Evolutionary conservation across 768 basidiomycete genomes (phyloP).

Genomic region (Harrya chromipes): DNA sequence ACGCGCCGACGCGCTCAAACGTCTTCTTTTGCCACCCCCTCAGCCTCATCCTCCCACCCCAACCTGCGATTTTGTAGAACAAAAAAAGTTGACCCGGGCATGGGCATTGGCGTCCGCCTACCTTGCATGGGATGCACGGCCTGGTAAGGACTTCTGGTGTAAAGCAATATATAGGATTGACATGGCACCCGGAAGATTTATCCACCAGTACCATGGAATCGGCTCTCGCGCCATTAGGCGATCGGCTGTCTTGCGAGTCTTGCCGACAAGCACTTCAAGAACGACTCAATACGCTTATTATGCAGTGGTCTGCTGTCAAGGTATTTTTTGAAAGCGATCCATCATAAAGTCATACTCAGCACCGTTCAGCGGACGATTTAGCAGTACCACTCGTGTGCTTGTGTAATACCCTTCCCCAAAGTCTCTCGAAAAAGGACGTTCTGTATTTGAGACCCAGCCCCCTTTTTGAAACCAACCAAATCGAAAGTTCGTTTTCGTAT

Average conservation of each 20-base stretch:
- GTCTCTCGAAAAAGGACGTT: background rate
- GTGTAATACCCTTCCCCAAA: constrained; percentile 4
- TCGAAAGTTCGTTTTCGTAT: background rate
- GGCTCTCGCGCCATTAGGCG: constrained; percentile 64
- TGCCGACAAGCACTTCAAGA: constrained; percentile 62
- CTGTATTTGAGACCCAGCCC: background rate
- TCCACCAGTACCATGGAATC: constrained; percentile 70
- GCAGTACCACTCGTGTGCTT: background rate
- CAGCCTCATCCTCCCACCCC: constrained; percentile 70
- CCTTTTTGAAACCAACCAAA: background rate
- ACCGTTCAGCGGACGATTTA: constrained; percentile 55
- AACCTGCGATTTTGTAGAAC: constrained; percentile 67
- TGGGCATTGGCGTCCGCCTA: constrained; percentile 84
- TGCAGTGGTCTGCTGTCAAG: constrained; percentile 81
- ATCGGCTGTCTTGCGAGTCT: constrained; percentile 67
- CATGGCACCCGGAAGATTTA: constrained; percentile 47
- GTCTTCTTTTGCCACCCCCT: constrained; percentile 71
- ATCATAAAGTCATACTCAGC: constrained; percentile 6
- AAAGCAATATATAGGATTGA: constrained; percentile 1
- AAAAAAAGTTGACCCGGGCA: constrained; percentile 75
- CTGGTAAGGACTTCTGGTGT: constrained; percentile 46
- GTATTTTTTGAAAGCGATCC: constrained; percentile 33
- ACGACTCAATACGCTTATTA: constrained; percentile 62
- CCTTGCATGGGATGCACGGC: constrained; percentile 79
- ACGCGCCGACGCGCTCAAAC: constrained; percentile 77